Evolutionary conservation across 495 filamentous ascomycete genomes (phyloP).

Genomic region (Trichodelitschia bisporula): DNA sequence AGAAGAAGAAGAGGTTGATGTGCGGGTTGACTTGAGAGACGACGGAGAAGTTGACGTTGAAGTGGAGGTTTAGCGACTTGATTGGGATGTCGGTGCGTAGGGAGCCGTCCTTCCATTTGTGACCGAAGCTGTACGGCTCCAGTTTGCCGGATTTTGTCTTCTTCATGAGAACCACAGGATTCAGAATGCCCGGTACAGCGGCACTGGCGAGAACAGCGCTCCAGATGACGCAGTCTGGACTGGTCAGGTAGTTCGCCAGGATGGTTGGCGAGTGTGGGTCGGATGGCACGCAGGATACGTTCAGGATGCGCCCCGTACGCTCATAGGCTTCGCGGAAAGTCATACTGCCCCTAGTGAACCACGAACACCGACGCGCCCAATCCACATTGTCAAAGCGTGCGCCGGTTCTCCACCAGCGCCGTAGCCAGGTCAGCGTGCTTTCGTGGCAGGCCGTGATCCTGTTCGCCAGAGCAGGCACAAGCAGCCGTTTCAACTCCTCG

Average conservation of each 20-base stretch:
- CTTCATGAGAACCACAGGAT: constrained; percentile 92
- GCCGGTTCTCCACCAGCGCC: constrained; percentile 75
- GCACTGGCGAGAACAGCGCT: constrained; percentile 87
- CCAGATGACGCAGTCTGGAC: constrained; percentile 95
- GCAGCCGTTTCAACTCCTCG: constrained; percentile 59
- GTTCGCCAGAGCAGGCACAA: constrained; percentile 64
- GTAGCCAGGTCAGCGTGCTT: constrained; percentile 44
- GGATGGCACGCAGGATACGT: constrained; percentile 89
- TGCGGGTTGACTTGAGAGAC: constrained; percentile 94
- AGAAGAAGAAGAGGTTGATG: constrained; percentile 96
- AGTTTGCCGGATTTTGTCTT: constrained; percentile 49
- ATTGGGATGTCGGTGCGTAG: constrained; percentile 88
- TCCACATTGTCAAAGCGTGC: constrained; percentile 82
- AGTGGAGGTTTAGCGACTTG: constrained; percentile 77
- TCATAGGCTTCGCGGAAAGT: constrained; percentile 92
- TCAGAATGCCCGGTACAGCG: constrained; percentile 85
- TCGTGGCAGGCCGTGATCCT: constrained; percentile 75
- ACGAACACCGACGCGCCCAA: constrained; percentile 68
- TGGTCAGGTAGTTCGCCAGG: constrained; percentile 78
- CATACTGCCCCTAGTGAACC: constrained; percentile 73
- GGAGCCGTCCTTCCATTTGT: constrained; percentile 96
- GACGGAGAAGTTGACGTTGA: constrained; percentile 94
- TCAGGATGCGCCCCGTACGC: constrained; percentile 78
- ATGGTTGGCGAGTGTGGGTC: constrained; percentile 87
- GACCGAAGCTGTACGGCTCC: constrained; percentile 70